Conservation (phyloP, 2,329 filamentous ascomycete genomes). For the Teratosphaeria destructans region DNA sequence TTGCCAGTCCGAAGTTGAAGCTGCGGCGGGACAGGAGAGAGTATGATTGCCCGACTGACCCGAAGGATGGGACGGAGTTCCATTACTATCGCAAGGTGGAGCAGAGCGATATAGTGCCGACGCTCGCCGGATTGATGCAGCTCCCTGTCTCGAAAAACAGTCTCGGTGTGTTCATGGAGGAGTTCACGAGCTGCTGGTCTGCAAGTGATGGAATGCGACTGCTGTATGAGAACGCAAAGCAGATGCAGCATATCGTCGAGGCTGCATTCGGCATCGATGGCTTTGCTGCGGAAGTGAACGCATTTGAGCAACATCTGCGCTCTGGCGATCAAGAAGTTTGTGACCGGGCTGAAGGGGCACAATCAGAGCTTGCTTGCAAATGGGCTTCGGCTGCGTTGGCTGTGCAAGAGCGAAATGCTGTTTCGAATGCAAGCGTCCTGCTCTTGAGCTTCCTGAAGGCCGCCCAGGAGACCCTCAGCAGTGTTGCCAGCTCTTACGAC, state of each 20-base stretch:
- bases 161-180: conserved; percentile 71
- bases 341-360: not conserved
- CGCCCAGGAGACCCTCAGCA: conserved; percentile 73
- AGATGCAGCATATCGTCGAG: conserved; percentile 67
- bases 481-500: conserved; percentile 87
- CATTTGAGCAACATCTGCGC: not conserved
- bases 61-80: conserved; percentile 53
- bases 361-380: conserved; percentile 15
- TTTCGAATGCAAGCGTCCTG: not conserved
- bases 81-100: conserved; percentile 78
- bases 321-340: not conserved
- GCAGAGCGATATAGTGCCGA: conserved; percentile 88
- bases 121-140: conserved; percentile 73
- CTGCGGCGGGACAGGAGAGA: conserved; percentile 5
- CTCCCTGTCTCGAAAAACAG: conserved; percentile 86
- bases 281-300: conserved; percentile 4
- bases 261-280: conserved; percentile 50
- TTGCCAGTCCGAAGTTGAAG: conserved; percentile 33
- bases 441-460: conserved; percentile 50
- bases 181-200: conserved; percentile 68
- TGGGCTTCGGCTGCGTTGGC: conserved; percentile 11
- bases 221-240: conserved; percentile 65
- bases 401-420: conserved; percentile 2
- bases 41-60: conserved; percentile 43
- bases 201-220: conserved; percentile 44